These are phyloP conservation scores for Lodderomyces pseudojiufengensis DNA, from an alignment of 1,139 yeast genomes.

Conservation along the genomic window DNA sequence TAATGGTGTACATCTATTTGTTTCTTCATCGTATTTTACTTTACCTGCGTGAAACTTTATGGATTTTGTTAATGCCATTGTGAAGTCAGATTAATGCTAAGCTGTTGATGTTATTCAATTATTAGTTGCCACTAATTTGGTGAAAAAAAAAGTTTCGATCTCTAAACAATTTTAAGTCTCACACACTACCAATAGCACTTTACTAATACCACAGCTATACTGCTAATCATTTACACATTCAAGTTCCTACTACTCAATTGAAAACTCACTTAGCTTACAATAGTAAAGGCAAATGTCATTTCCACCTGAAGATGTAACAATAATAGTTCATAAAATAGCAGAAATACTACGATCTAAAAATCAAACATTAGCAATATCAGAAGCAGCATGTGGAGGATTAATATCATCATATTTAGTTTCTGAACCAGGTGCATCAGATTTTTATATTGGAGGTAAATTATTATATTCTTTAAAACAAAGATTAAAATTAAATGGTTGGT, in stretches of 20 bases:
- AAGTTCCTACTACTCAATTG: too few species aligned
- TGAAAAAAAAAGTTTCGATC: slow-evolving; percentile 2
- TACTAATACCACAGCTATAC: too few species aligned
- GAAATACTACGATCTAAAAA: slow-evolving; percentile 45
- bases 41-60: slow-evolving; percentile 79
- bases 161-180: neutral
- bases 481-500: slow-evolving; percentile 75
- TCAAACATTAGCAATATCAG: slow-evolving; percentile 74
- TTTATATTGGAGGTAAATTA: slow-evolving; percentile 80
- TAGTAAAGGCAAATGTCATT: slow-evolving; percentile 50
- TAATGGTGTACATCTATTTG: slow-evolving; percentile 70
- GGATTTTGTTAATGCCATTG: slow-evolving; percentile 15
- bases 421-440: slow-evolving; percentile 79
- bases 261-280: too few species aligned
- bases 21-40: slow-evolving; percentile 67
- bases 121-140: slow-evolving; percentile 7
- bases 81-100: too few species aligned
- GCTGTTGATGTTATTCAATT: too few species aligned
- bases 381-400: slow-evolving; percentile 88
- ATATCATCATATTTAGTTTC: slow-evolving; percentile 76
- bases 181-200: slow-evolving; percentile 1
- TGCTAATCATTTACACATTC: too few species aligned
- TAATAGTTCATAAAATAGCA: slow-evolving; percentile 56
- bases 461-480: slow-evolving; percentile 76
- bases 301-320: slow-evolving; percentile 56